Base-by-base conservation (phyloP, 257 asterid species). In the Plantago major region DNA sequence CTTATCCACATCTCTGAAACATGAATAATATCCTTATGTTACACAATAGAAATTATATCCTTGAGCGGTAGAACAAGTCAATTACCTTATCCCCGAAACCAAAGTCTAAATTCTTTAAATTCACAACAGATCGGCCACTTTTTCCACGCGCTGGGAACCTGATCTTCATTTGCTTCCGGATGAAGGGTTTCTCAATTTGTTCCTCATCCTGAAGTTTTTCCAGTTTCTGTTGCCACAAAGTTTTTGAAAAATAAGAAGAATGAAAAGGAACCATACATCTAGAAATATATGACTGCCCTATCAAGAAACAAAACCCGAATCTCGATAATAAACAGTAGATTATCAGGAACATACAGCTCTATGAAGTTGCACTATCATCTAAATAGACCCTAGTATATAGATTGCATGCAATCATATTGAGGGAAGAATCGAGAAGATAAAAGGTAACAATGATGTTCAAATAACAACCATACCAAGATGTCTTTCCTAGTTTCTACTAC, bases 111-210 rank as follows among this genome's bases (percentile, higher is more conserved):
- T 84, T 86, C 71, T 85, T 93, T 37, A 93, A 43, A 37, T 80
- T 37, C 58, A 74, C 90, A 45, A 89, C 92, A 65, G 81, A 73
- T 60, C 87, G 73, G 28, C 99, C 99, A 68, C 99, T 93, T 82
- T 85, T 76, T 73, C 95, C 99, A 55, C 97, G 96, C 66, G 87
- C 97, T 0, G 99, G 99, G 73, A 93, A 93, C 68, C 95, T 83
- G 69, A 93, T 93, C 84, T 85, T 93, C 95, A 89, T 93, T 89
- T 93, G 99, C 81, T 93, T 93, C 61, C 99, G 78, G 54, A 87
- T 85, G 78, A 93, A 93, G 12, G 99, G 99, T 71, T 93, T 93
- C 82, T 93, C 99, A 73, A 93, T 75, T 79, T 87, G 96, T 61
- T 89, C 95, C 71, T 56, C 87, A 17, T 89, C 92, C 81, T 80